Base-by-base conservation (phyloP, 257 asterid species). In the Primulina eburnea region DNA sequence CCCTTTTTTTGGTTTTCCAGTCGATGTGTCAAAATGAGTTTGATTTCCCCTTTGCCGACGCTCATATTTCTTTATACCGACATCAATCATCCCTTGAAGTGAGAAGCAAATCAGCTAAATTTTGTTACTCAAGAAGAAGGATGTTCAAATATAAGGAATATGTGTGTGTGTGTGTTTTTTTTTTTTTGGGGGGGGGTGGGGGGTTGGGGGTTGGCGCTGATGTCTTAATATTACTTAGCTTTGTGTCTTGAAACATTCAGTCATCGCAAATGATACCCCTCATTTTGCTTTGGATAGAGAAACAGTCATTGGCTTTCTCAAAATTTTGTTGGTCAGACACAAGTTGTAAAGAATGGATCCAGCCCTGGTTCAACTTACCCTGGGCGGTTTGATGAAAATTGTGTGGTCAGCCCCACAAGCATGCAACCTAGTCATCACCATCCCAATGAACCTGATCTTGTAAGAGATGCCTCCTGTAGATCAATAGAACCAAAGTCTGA, bases 301-400 rank as follows among this genome's bases (percentile, higher is more conserved):
- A 94, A 89, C 79, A 91, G 89, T 79, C 97, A 91, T 35, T 94
- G 99, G 99, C 92, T 84, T 14, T 71, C 80, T 56, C 97, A 82
- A 74, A 77, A 76, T 76, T 81, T 86, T 43, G 79, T 67, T 21
- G 83, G 83, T 55, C 89, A 84, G 65, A 77, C 92, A 28, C 96
- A 80, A 69, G 73, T 74, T 69, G 52, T 84, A 53, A 90, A 87
- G 79, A 85, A 78, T 74, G 84, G 85, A 60, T 77, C 86, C 28
- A 81, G 71, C 57, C 73, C 83, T 2, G 80, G 75, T 73, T 71
- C 89, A 12, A 60, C 87, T 40, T 81, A 82, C 75, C 85, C 87
- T 30, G 86, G 82, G 50, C 74, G 85, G 75, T 83, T 84, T 50
- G 94, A 86, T 65, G 97, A 88, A 67, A 88, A 70, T 71, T 75